phyloP scores from a whole-genome alignment of 768 basidiomycete genomes.

The Naganishia vishniacii region DNA sequence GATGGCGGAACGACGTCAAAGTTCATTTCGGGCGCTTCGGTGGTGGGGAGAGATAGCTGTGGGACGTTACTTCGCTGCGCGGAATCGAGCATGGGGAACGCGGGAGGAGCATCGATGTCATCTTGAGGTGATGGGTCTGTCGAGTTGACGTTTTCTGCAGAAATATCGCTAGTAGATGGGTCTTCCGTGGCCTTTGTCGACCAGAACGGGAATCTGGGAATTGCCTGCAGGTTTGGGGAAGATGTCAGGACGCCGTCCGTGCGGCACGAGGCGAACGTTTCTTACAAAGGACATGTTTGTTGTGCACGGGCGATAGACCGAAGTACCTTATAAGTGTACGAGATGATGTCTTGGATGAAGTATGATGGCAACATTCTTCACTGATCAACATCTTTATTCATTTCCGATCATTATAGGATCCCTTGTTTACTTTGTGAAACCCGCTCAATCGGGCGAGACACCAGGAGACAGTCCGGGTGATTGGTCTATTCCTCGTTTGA shows the following conservation, averaged over 20 bases:
- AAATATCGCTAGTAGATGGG: not conserved
- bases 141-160: not conserved
- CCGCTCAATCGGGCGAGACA: no score
- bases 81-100: conserved; percentile 48
- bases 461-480: no score
- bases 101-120: conserved; percentile 41
- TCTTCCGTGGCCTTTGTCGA: not conserved
- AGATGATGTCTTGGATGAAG: no score
- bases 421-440: no score
- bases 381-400: no score
- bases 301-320: no score
- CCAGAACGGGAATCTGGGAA: conserved; percentile 14
- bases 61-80: conserved; percentile 44
- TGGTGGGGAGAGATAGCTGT: conserved; percentile 13
- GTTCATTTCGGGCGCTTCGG: conserved; percentile 13
- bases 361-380: no score
- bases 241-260: not conserved
- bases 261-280: no score
- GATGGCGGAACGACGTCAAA: conserved; percentile 18
- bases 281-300: not conserved
- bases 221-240: not conserved
- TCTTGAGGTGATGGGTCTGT: conserved; percentile 37
- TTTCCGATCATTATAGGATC: no score
- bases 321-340: no score
- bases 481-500: no score